Evolutionary conservation across 1,284 basidiomycete species (phyloP).

Genomic region (Omphalotus olearius): DNA sequence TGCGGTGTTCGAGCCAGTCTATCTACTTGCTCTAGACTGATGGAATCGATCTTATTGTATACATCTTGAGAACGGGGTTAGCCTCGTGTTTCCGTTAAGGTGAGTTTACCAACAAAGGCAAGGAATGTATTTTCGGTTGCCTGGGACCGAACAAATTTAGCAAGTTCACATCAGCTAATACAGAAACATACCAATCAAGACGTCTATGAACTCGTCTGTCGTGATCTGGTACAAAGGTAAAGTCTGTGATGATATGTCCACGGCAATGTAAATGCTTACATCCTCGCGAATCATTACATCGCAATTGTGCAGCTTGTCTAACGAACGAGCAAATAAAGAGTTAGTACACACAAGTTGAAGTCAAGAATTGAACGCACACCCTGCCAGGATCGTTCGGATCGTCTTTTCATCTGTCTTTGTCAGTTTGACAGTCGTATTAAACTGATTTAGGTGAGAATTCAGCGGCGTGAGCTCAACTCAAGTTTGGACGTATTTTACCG

Average conservation of each 20-base stretch:
- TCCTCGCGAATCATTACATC: constrained; percentile 98
- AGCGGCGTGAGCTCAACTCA: no score
- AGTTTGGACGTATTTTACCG: constrained; percentile 29
- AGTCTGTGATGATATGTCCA: constrained; percentile 4
- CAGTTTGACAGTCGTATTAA: constrained; percentile 88
- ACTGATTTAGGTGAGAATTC: constrained; percentile 35
- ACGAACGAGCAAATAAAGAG: constrained; percentile 7
- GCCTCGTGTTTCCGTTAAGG: constrained; percentile 9
- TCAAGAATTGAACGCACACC: constrained; percentile 50
- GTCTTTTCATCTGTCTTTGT: constrained; percentile 96
- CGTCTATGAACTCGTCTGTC: constrained; percentile 96
- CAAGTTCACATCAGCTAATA: constrained; percentile 8
- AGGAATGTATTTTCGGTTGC: constrained; percentile 92
- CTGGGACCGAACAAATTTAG: constrained; percentile 29
- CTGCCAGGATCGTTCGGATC: constrained; percentile 85
- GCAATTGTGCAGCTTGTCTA: constrained; percentile 87
- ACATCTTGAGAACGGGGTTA: constrained; percentile 54
- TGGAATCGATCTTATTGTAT: constrained; percentile 93
- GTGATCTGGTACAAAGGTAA: constrained; percentile 60
- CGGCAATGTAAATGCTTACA: constrained; percentile 41
- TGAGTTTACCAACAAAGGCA: constrained; percentile 62
- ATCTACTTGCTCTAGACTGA: constrained; percentile 88
- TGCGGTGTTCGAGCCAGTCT: constrained; percentile 85
- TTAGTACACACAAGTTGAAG: neutral
- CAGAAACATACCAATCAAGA: constrained; percentile 69